These are phyloP conservation scores for Gossypium laxum DNA, from an alignment of 441 rosid species.

Conservation along the genomic window DNA sequence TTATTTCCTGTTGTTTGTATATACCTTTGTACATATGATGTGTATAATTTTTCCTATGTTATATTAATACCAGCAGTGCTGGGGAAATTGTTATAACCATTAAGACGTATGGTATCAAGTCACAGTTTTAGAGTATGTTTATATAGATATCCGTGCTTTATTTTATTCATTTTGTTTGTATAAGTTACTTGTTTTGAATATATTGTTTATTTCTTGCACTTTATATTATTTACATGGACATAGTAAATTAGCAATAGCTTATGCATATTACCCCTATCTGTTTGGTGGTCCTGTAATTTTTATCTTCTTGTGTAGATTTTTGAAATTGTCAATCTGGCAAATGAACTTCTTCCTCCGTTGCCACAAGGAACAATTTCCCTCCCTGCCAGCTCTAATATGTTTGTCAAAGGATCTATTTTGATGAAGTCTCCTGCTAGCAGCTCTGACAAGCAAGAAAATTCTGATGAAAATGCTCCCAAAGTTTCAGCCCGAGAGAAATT, in stretches of 20 bases:
- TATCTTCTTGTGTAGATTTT: conserved; percentile 44
- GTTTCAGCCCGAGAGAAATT: conserved; percentile 76
- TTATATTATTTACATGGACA: neutral
- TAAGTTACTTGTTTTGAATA: neutral
- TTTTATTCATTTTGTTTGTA: neutral
- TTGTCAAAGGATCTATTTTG: conserved; percentile 61
- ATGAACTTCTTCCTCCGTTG: conserved; percentile 94
- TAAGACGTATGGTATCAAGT: neutral
- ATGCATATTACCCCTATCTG: neutral
- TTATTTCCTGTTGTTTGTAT: neutral
- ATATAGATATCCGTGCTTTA: neutral
- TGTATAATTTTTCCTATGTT: neutral
- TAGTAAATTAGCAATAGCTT: neutral
- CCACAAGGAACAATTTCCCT: conserved; percentile 88
- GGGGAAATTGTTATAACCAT: neutral
- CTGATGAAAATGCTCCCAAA: conserved; percentile 40
- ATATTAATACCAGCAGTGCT: neutral
- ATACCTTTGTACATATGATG: neutral
- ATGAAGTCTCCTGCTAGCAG: conserved; percentile 59
- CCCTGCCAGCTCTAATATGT: conserved; percentile 59
- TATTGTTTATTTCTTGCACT: neutral
- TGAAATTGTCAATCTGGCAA: conserved; percentile 97
- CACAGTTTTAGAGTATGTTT: neutral
- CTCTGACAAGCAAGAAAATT: conserved; percentile 63
- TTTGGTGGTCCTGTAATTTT: neutral